Conservation (phyloP, 1,284 basidiomycete species). For the Porogramme epimiltina region DNA sequence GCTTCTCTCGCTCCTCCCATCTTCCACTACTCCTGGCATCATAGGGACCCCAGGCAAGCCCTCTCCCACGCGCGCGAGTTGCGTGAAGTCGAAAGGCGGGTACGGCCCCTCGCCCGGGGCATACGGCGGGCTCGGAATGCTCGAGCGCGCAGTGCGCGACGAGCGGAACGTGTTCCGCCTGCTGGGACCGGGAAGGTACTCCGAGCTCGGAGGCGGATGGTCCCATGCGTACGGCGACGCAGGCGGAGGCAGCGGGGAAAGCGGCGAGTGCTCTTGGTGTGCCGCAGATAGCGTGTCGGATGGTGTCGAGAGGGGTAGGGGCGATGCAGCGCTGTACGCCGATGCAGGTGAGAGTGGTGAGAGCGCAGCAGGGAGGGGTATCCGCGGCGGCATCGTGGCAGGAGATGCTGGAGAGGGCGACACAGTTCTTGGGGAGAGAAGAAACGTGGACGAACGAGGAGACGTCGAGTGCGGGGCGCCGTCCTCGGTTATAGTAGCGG, state of each 20-base stretch:
- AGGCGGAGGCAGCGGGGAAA: background rate
- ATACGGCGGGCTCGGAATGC: background rate
- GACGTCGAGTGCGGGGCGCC: background rate
- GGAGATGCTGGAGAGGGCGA: background rate
- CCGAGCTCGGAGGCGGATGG: conserved; percentile 15
- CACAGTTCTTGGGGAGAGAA: background rate
- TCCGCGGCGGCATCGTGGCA: background rate
- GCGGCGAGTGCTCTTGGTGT: background rate
- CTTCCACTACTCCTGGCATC: no score
- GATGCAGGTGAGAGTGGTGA: background rate
- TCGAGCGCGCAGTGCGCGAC: background rate
- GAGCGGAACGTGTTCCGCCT: background rate
- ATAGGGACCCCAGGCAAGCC: background rate
- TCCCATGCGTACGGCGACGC: conserved; percentile 8
- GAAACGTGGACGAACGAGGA: background rate
- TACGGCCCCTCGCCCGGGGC: background rate
- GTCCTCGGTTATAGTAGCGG: background rate
- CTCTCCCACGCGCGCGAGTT: background rate
- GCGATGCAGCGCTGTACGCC: background rate
- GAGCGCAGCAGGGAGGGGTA: background rate
- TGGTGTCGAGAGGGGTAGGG: no score
- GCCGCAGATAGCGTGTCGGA: background rate
- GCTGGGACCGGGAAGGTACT: conserved; percentile 2
- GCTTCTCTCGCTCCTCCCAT: conserved; percentile 3
- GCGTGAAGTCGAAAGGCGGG: background rate